Evolutionary conservation across 2,329 filamentous ascomycete genomes (phyloP).

Genomic region (Myrmaecium sp.): DNA sequence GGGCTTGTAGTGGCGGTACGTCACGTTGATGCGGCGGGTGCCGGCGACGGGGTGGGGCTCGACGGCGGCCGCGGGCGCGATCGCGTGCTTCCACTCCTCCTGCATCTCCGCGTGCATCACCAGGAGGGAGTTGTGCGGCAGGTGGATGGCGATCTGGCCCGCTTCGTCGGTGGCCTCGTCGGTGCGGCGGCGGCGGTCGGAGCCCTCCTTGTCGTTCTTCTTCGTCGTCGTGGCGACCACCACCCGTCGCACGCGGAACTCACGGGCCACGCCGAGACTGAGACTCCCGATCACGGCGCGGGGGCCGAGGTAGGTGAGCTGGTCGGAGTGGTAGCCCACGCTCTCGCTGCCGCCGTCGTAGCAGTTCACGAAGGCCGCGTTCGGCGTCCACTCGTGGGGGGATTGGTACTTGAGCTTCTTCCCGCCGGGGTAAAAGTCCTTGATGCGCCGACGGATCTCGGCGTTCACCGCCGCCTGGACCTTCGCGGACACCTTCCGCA

Average conservation of each 20-base stretch:
- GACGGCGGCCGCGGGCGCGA: conserved; percentile 57
- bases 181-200: conserved; percentile 15
- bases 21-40: conserved; percentile 77
- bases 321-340: conserved; percentile 86
- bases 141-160: conserved; percentile 81
- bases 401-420: conserved; percentile 67
- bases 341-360: conserved; percentile 54
- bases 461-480: conserved; percentile 63
- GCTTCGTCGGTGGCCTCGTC: conserved; percentile 39
- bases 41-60: conserved; percentile 72
- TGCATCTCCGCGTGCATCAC: conserved; percentile 98
- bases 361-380: conserved; percentile 88
- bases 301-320: conserved; percentile 83
- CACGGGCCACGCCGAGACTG: conserved; percentile 78
- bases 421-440: conserved; percentile 46
- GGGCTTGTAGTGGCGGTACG: conserved; percentile 72
- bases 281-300: conserved; percentile 77
- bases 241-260: conserved; percentile 74
- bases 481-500: conserved; percentile 49
- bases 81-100: conserved; percentile 87
- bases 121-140: conserved; percentile 84
- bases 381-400: conserved; percentile 58
- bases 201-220: conserved; percentile 11
- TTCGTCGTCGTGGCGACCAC: conserved; percentile 44
- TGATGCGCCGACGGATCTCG: conserved; percentile 58